phyloP scores from a whole-genome alignment of 179 eudicot species.

The Gypsophila paniculata region DNA sequence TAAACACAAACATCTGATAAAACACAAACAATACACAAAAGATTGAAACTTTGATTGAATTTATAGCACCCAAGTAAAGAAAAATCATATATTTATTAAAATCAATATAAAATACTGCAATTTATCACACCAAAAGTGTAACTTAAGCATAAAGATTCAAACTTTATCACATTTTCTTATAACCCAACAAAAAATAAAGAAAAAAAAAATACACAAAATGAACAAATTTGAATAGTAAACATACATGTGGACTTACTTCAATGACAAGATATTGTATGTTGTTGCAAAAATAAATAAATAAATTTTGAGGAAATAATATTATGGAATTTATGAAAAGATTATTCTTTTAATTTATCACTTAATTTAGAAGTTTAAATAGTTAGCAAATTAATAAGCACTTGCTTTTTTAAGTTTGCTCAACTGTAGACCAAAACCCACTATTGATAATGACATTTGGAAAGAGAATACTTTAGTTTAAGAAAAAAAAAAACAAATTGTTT shows the following conservation, averaged over 20 bases:
- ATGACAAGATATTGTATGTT: background rate
- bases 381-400: background rate
- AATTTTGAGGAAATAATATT: background rate
- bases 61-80: background rate
- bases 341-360: background rate
- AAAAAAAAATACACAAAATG: background rate
- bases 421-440: constrained; percentile 26
- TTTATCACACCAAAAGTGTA: background rate
- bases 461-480: background rate
- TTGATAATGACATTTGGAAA: constrained; percentile 26
- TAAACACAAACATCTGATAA: constrained; percentile 11
- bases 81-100: background rate
- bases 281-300: background rate
- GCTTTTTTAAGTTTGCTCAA: constrained; percentile 36
- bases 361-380: constrained; percentile 21
- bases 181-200: background rate
- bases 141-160: constrained; percentile 8
- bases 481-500: constrained; percentile 26
- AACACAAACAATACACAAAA: background rate
- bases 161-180: constrained; percentile 4
- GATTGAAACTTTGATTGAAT: background rate
- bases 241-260: constrained; percentile 5
- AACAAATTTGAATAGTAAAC: background rate
- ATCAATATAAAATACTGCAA: background rate
- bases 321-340: background rate